phyloP scores from a whole-genome alignment of 345 rosid species.

The Schrenkiella parvula region DNA sequence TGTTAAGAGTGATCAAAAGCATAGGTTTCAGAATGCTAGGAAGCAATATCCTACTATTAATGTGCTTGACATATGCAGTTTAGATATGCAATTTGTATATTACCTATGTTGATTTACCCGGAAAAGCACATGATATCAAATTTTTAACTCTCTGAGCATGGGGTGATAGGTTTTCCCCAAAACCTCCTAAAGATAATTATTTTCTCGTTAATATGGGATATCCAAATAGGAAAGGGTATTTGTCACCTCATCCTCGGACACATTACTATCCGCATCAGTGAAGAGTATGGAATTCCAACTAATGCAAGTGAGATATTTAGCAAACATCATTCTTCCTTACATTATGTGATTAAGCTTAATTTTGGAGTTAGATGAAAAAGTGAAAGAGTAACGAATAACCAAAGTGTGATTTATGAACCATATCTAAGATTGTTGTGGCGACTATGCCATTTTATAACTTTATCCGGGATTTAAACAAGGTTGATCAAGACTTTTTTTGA shows the following conservation, averaged over 20 bases:
- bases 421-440: background rate
- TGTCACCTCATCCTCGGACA: background rate
- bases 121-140: background rate
- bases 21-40: too few species aligned
- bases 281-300: background rate
- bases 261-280: background rate
- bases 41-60: too few species aligned
- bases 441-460: background rate
- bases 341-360: background rate
- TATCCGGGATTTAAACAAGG: too few species aligned
- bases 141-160: background rate
- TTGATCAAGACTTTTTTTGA: background rate
- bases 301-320: background rate
- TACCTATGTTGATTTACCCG: too few species aligned
- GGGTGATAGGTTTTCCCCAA: background rate
- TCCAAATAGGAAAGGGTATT: background rate
- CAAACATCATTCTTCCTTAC: background rate
- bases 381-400: background rate
- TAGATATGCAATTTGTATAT: too few species aligned
- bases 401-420: background rate
- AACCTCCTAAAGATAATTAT: background rate
- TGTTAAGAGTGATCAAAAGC: too few species aligned
- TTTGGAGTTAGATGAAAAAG: background rate
- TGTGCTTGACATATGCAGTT: too few species aligned
- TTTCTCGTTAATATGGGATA: background rate